Conservation (phyloP, 1,284 basidiomycete genomes). For the Fomitopsis betulina region DNA sequence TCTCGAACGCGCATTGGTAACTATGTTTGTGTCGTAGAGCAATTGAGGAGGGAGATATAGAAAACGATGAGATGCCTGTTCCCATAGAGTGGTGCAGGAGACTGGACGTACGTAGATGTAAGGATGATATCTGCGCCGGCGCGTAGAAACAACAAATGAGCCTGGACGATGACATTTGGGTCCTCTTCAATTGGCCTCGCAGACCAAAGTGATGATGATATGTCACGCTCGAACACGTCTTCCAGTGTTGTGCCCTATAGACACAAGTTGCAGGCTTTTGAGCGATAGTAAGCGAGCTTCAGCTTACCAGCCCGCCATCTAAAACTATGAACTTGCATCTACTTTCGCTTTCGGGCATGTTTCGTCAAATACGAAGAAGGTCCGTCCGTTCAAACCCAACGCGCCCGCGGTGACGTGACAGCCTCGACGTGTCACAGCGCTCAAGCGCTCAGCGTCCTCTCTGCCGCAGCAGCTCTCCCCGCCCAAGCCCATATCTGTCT, state of each 20-base stretch:
- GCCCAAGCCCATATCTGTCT: too few species aligned
- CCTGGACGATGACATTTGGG: slow-evolving; percentile 46
- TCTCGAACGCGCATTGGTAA: slow-evolving; percentile 58
- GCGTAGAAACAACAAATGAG: slow-evolving; percentile 56
- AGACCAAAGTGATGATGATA: slow-evolving; percentile 67
- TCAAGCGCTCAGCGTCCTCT: too few species aligned
- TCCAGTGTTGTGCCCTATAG: slow-evolving; percentile 67
- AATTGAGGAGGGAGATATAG: background rate
- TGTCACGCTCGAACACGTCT: slow-evolving; percentile 44
- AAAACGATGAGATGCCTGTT: background rate
- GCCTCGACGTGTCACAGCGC: too few species aligned
- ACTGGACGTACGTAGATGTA: slow-evolving; percentile 48
- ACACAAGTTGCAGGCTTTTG: background rate
- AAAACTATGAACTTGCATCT: slow-evolving; percentile 6
- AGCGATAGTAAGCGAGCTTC: background rate
- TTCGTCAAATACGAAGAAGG: too few species aligned
- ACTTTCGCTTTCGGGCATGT: too few species aligned
- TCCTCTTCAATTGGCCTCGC: slow-evolving; percentile 50
- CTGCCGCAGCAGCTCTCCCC: too few species aligned
- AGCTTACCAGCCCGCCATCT: slow-evolving; percentile 17
- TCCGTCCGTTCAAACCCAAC: too few species aligned
- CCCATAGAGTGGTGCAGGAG: background rate
- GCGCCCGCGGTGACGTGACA: too few species aligned
- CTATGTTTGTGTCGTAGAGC: slow-evolving; percentile 27
- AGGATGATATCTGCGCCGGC: slow-evolving; percentile 58